Conservation (phyloP, 495 filamentous ascomycete species). For the Lophiostoma macrostomum region DNA sequence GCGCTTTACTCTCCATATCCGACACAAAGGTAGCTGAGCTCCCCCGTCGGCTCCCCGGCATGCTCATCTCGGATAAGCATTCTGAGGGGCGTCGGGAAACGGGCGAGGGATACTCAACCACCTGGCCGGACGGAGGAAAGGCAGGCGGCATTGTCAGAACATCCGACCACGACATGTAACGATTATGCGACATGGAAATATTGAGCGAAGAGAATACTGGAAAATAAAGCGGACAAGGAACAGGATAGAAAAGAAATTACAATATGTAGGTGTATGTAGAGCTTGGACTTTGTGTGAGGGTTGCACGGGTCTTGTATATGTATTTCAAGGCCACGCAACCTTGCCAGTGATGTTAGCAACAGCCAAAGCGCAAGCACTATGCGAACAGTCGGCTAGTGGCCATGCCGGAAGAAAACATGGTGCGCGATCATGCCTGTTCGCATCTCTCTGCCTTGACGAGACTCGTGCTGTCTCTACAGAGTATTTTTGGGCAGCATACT, state of each 20-base stretch:
- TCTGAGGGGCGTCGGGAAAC: conserved; percentile 26
- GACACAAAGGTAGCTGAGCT: conserved; percentile 31
- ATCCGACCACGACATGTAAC: conserved; percentile 33
- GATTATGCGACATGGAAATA: conserved; percentile 30
- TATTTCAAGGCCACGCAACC: background rate
- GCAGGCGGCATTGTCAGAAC: conserved; percentile 31
- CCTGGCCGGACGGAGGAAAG: conserved; percentile 25
- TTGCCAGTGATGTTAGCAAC: background rate
- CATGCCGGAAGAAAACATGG: conserved; percentile 7
- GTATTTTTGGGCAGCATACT: conserved; percentile 16
- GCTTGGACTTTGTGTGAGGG: conserved; percentile 27
- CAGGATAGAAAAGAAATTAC: conserved; percentile 26
- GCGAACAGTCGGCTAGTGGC: conserved; percentile 12
- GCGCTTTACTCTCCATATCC: conserved; percentile 31
- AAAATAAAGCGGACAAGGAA: conserved; percentile 6
- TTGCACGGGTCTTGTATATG: conserved; percentile 23
- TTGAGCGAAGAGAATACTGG: background rate
- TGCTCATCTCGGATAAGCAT: conserved; percentile 26
- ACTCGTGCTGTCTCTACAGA: conserved; percentile 21
- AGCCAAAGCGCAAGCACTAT: conserved; percentile 20
- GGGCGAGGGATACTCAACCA: conserved; percentile 27
- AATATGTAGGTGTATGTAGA: conserved; percentile 26
- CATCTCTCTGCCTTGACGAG: conserved; percentile 15
- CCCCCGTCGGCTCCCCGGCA: conserved; percentile 27
- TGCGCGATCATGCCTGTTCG: conserved; percentile 16